These are phyloP conservation scores for Sporothrix protearum DNA, from an alignment of 2,329 filamentous ascomycete genomes.

Conservation along the genomic window DNA sequence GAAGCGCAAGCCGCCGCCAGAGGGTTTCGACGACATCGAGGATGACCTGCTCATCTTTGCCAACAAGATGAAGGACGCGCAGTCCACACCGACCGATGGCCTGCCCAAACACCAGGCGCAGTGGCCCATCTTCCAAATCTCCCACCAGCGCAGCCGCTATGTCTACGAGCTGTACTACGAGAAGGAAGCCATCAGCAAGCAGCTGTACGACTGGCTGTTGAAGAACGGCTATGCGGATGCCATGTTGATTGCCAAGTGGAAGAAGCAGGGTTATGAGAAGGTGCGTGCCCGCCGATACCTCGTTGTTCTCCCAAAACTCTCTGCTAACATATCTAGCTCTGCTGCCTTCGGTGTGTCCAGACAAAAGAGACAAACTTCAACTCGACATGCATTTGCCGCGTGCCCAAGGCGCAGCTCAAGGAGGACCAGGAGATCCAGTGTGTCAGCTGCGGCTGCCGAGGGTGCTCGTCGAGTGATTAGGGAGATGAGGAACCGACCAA, in stretches of 20 bases:
- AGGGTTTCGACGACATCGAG: constrained; percentile 84
- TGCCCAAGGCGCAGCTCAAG: constrained; percentile 84
- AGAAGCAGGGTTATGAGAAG: constrained; percentile 99
- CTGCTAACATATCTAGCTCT: constrained; percentile 59
- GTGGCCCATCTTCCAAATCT: constrained; percentile 98
- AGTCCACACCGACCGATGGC: constrained; percentile 80
- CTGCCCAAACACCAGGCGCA: constrained; percentile 81
- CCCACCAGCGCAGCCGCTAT: constrained; percentile 86
- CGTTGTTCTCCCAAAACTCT: not conserved
- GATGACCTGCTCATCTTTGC: constrained; percentile 79
- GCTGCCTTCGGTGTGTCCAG: constrained; percentile 92
- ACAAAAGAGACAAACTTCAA: constrained; percentile 99
- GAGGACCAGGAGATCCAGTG: constrained; percentile 89
- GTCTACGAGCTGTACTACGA: constrained; percentile 98
- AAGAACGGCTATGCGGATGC: constrained; percentile 96
- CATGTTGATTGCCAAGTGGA: constrained; percentile 98
- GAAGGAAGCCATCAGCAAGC: constrained; percentile 89
- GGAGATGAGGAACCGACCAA: not conserved
- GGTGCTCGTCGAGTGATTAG: constrained; percentile 57
- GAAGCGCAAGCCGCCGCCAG: constrained; percentile 77
- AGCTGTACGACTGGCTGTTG: constrained; percentile 90
- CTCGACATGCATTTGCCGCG: constrained; percentile 93
- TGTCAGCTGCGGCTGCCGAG: constrained; percentile 89
- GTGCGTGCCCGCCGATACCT: constrained; percentile 43
- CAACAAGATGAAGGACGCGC: constrained; percentile 93